phyloP scores from a whole-genome alignment of 768 basidiomycete genomes.

The Tulasnella sp. region DNA sequence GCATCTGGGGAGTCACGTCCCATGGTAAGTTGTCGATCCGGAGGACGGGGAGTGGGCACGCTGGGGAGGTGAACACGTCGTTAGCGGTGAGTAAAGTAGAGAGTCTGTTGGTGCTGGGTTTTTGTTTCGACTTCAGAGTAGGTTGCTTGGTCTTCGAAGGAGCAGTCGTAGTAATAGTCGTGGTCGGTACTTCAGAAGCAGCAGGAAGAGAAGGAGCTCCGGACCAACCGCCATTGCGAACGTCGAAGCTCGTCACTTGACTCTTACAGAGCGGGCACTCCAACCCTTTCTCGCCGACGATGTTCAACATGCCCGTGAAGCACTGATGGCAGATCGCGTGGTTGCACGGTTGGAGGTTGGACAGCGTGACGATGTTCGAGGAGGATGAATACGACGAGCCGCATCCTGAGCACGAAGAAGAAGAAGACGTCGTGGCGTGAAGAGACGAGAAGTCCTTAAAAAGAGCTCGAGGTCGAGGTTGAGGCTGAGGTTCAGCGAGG shows the following conservation, averaged over 20 bases:
- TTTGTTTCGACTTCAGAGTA: too few relatives aligned
- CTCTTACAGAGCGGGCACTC: slow-evolving; percentile 68
- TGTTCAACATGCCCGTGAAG: slow-evolving; percentile 76
- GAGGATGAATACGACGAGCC: slow-evolving; percentile 22
- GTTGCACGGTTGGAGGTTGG: slow-evolving; percentile 49
- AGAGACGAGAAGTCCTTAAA: not conserved
- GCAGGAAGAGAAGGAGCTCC: not conserved
- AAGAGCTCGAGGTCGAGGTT: not conserved
- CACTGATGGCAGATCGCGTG: slow-evolving; percentile 73
- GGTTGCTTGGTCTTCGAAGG: not conserved
- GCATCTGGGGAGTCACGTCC: slow-evolving; percentile 77
- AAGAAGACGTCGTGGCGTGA: not conserved
- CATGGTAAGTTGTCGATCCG: slow-evolving; percentile 84
- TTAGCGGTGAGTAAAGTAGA: too few relatives aligned
- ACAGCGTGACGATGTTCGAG: slow-evolving; percentile 23
- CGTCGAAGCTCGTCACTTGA: slow-evolving; percentile 51
- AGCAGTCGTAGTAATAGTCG: slow-evolving; percentile 26
- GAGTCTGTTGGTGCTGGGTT: too few relatives aligned
- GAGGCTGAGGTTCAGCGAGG: not conserved
- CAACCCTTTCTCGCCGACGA: slow-evolving; percentile 84
- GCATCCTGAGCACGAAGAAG: slow-evolving; percentile 49
- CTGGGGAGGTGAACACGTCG: too few relatives aligned
- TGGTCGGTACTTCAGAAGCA: too few relatives aligned
- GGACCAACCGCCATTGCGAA: not conserved
- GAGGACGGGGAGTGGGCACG: slow-evolving; percentile 53